Evolutionary conservation across 768 basidiomycete genomes (phyloP).

Genomic region (Amanita fuliginea): DNA sequence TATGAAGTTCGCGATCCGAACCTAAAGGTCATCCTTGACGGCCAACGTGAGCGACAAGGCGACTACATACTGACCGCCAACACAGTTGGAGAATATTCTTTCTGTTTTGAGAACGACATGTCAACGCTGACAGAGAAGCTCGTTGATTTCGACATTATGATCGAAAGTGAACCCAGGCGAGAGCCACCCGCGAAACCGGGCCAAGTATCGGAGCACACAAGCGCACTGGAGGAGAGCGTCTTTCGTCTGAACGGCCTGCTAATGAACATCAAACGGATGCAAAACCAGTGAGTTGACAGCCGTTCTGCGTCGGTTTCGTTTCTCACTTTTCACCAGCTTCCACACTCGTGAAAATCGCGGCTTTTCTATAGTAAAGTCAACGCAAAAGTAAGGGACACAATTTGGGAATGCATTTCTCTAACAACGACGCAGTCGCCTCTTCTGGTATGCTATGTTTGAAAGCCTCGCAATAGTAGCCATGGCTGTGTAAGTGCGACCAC

Average conservation of each 20-base stretch:
- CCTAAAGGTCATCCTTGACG: conserved; percentile 81
- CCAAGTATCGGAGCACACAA: conserved; percentile 88
- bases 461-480: conserved; percentile 69
- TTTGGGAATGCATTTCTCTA: conserved; percentile 2
- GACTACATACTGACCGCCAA: conserved; percentile 98
- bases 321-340: conserved; percentile 41
- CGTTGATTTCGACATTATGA: conserved; percentile 95
- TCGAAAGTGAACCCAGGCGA: conserved; percentile 90
- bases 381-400: conserved; percentile 51
- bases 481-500: conserved; percentile 58
- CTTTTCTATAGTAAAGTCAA: conserved; percentile 87
- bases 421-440: conserved; percentile 52
- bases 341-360: conserved; percentile 91
- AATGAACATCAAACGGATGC: conserved; percentile 82
- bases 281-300: conserved; percentile 65
- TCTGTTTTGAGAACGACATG: conserved; percentile 99
- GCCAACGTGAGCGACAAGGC: conserved; percentile 82
- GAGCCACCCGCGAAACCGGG: conserved; percentile 82
- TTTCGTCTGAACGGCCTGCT: conserved; percentile 84
- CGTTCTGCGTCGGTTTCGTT: background rate
- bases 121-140: conserved; percentile 90
- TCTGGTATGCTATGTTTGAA: conserved; percentile 89
- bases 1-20: conserved; percentile 88
- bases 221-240: conserved; percentile 88
- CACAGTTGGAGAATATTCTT: conserved; percentile 80